A percentile compares a stretch with the other conserved stretches of the same genome.
phyloP scores from a whole-genome alignment of 805 yeast species.

The Kodamaea restingae region DNA sequence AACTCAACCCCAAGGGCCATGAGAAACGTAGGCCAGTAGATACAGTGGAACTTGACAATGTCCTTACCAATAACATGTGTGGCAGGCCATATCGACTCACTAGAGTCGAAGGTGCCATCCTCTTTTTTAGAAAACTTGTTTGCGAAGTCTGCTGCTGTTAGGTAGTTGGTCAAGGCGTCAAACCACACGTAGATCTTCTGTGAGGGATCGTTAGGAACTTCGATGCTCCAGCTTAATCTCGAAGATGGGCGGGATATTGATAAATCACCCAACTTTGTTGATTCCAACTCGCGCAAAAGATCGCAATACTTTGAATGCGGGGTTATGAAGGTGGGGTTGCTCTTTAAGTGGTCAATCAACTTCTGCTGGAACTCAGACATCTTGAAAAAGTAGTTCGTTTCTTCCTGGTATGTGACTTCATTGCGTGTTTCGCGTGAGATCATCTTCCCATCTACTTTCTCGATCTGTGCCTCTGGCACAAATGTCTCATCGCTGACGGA shows the following conservation, averaged over 20 bases:
- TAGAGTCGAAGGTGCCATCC: slow-evolving; percentile 8
- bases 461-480: slow-evolving; percentile 77
- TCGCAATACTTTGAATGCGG: slow-evolving; percentile 57
- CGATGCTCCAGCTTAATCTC: slow-evolving; percentile 84
- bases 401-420: slow-evolving; percentile 71
- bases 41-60: slow-evolving; percentile 80
- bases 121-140: slow-evolving; percentile 12
- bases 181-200: slow-evolving; percentile 95
- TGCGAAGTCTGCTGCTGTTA: slow-evolving; percentile 64
- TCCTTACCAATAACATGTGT: slow-evolving; percentile 91
- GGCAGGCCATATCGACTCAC: slow-evolving; percentile 51
- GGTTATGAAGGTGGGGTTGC: slow-evolving; percentile 55
- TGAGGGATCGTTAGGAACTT: slow-evolving; percentile 72
- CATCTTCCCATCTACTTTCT: slow-evolving; percentile 30
- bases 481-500: slow-evolving; percentile 92
- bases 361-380: slow-evolving; percentile 55
- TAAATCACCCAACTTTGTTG: slow-evolving; percentile 53
- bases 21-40: slow-evolving; percentile 91
- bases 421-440: slow-evolving; percentile 67
- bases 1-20: slow-evolving; percentile 72
- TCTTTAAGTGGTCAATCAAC: slow-evolving; percentile 47
- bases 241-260: slow-evolving; percentile 83
- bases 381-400: slow-evolving; percentile 82
- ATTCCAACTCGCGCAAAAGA: slow-evolving; percentile 55
- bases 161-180: slow-evolving; percentile 85